These are phyloP conservation scores for Metschnikowia baotianmanensis DNA, from an alignment of 805 yeast species.

Conservation along the genomic window DNA sequence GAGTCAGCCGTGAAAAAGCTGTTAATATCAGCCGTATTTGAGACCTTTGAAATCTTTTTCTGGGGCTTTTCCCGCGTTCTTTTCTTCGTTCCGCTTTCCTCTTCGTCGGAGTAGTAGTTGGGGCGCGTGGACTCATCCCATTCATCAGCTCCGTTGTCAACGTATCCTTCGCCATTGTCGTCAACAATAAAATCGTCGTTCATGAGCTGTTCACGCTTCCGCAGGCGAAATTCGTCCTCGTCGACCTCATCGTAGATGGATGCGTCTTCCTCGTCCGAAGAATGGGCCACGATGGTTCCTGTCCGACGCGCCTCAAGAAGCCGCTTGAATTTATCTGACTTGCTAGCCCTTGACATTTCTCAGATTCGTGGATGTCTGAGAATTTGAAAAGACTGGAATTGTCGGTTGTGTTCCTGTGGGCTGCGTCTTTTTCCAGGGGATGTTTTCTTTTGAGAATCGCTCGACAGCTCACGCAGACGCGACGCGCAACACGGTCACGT, in stretches of 20 bases:
- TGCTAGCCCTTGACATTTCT: conserved; percentile 29
- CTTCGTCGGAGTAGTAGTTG: conserved; percentile 57
- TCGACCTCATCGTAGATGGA: conserved; percentile 86
- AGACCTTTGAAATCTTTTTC: conserved; percentile 37
- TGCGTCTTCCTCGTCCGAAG: conserved; percentile 44
- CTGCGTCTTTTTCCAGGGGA: neutral
- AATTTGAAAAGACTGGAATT: neutral
- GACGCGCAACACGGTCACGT: neutral
- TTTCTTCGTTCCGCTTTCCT: conserved; percentile 34
- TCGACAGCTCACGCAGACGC: no score
- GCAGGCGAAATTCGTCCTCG: conserved; percentile 71
- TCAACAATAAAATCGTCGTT: conserved; percentile 93
- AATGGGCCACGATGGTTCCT: conserved; percentile 42
- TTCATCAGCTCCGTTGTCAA: conserved; percentile 89
- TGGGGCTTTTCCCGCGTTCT: conserved; percentile 24
- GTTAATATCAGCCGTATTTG: conserved; percentile 48
- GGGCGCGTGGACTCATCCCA: conserved; percentile 63
- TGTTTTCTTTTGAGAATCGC: no score
- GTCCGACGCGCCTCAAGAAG: conserved; percentile 64
- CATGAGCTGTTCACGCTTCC: conserved; percentile 74
- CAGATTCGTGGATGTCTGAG: no score
- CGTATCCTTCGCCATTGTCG: conserved; percentile 91
- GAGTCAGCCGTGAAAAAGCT: conserved; percentile 44
- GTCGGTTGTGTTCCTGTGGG: no score
- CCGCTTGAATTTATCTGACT: conserved; percentile 53